Conservation (phyloP, 2,329 filamentous ascomycete species). For the Hypoxylon sp. region DNA sequence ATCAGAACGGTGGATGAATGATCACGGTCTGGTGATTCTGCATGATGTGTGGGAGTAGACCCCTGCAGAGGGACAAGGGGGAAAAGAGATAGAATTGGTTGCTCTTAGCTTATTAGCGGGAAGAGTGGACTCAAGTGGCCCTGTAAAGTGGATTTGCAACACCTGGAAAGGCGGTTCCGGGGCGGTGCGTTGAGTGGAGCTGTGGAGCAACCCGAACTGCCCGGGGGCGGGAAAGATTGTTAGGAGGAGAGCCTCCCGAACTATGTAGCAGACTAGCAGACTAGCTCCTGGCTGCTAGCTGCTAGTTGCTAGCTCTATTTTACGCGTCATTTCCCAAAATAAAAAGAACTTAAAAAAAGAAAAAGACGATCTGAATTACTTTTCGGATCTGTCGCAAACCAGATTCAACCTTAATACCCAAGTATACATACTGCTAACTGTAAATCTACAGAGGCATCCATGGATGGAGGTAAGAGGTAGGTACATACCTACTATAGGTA, state of each 20-base stretch:
- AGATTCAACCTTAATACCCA: slow-evolving; percentile 12
- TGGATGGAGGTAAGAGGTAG: neutral
- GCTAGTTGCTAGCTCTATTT: slow-evolving; percentile 12
- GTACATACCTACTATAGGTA: neutral
- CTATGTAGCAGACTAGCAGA: too few species aligned
- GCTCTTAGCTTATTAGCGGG: slow-evolving; percentile 40
- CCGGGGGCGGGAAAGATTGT: slow-evolving; percentile 37
- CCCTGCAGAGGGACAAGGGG: slow-evolving; percentile 36
- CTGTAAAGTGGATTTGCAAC: slow-evolving; percentile 29
- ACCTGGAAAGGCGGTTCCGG: slow-evolving; percentile 39
- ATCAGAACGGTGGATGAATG: slow-evolving; percentile 34
- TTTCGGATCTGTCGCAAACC: slow-evolving; percentile 18
- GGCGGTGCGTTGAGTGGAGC: slow-evolving; percentile 39
- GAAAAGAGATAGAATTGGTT: slow-evolving; percentile 30
- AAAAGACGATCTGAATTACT: slow-evolving; percentile 21
- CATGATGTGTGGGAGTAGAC: slow-evolving; percentile 39
- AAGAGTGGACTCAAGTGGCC: slow-evolving; percentile 31
- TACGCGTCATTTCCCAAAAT: slow-evolving; percentile 41
- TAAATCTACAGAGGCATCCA: too few species aligned
- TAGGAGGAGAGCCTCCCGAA: slow-evolving; percentile 39
- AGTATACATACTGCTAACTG: neutral
- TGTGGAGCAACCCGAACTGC: slow-evolving; percentile 39
- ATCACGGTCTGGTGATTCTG: slow-evolving; percentile 40
- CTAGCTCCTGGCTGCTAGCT: neutral
- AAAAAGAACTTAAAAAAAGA: slow-evolving; percentile 13